Percentiles rank a stretch among this genome's conserved stretches.
These are phyloP conservation scores for Candida boidinii DNA, from an alignment of 805 yeast genomes.

Conservation along the genomic window DNA sequence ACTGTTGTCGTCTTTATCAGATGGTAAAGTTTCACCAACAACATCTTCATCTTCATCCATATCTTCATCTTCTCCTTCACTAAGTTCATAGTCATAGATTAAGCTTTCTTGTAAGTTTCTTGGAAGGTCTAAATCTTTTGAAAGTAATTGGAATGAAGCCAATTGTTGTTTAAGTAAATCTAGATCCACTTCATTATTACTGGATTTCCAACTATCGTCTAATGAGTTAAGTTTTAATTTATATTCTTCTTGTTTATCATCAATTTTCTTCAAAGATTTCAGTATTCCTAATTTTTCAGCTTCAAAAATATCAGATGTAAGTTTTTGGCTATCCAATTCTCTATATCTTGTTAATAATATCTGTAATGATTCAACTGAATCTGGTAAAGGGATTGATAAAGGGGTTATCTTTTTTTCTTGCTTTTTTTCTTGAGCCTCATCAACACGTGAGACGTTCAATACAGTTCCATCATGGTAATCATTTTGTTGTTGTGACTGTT, in stretches of 20 bases:
- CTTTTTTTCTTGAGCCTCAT: no score
- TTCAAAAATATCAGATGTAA: slow-evolving; percentile 9
- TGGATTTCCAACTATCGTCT: slow-evolving; percentile 15
- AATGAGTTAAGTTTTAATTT: slow-evolving; percentile 19
- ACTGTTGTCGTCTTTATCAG: neutral
- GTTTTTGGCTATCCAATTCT: slow-evolving; percentile 18
- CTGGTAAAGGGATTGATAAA: slow-evolving; percentile 16
- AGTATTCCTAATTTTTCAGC: slow-evolving; percentile 38
- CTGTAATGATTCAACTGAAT: slow-evolving; percentile 15
- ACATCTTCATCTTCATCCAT: neutral
- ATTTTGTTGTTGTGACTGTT: no score
- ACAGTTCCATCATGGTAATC: no score
- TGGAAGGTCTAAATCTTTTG: slow-evolving; percentile 61
- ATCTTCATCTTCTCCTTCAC: slow-evolving; percentile 4
- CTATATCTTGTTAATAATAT: slow-evolving; percentile 20
- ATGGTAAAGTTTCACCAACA: neutral
- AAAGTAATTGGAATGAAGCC: slow-evolving; percentile 52
- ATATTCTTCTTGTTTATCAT: slow-evolving; percentile 31
- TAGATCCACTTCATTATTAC: slow-evolving; percentile 28
- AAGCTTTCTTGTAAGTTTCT: slow-evolving; percentile 34
- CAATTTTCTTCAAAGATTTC: slow-evolving; percentile 29
- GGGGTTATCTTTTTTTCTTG: slow-evolving; percentile 6
- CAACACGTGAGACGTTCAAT: no score
- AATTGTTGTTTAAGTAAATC: slow-evolving; percentile 49
- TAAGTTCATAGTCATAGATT: slow-evolving; percentile 16